Base-by-base conservation (phyloP, 2,329 filamentous ascomycete genomes). In the Paecilomyces fulvus region DNA sequence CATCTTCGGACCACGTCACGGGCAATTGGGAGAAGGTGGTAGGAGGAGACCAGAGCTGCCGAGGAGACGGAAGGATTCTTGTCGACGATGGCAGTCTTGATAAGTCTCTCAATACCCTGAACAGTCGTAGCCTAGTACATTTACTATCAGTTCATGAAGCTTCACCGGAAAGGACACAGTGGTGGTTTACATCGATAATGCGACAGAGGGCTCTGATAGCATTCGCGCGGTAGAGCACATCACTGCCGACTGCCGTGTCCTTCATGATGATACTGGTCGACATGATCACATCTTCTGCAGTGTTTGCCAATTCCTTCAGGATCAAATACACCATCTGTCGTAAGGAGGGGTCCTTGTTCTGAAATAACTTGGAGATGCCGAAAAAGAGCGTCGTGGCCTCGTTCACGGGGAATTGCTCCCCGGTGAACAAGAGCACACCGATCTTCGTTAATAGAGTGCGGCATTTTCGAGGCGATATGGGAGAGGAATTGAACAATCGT, bases 241-340 rank as follows among this genome's bases (percentile, higher is more conserved):
- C 94, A 69, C 90, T 96, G 68, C 92, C 90, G 61, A 95, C 91
- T 54, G 92, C 91, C 10, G 92, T 96, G 74, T 99, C 94, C 80
- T 99, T 99, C 94, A 97, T 99, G 66, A 99, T 96, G 65, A 92
- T 96, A 76, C 90, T 95, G 17, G 94, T 99, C 60, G 96, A 94
- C 94, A 99, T 97, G 73, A 99, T 99, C 62, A 96, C 95, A 81
- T 99, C 94, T 79, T 97, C 91, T 58, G 94, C 94, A 23, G 91
- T 96, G 74, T 86, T 85, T 64, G 92, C 90, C 68, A 99, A 82
- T 82, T 99, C 94, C 84, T 97, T 99, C 79, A 97, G 90, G 72
- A 96, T 87, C 64, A 97, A 82, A 78, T 97, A 95, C 53, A 99
- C 92, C 92, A 97, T 96, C 80, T 99, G 94, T 69, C 94, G 90